phyloP scores from a whole-genome alignment of 1,284 basidiomycete genomes.

The Rhodotorula sp. region DNA sequence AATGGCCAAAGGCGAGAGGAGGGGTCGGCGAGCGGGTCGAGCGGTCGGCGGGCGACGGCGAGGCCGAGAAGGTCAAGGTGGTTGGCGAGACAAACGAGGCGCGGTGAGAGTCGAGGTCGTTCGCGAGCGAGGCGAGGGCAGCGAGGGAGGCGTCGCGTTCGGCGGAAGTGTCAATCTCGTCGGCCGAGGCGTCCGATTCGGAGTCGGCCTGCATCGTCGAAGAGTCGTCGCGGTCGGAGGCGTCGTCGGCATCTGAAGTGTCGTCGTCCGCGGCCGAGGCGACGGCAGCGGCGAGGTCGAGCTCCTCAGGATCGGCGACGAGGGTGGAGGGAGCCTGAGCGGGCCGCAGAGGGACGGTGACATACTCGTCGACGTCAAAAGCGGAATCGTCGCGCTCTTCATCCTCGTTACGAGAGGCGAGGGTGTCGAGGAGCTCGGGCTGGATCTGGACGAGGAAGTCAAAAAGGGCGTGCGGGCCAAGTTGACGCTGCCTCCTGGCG shows the following conservation, averaged over 20 bases:
- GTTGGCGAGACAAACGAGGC: slow-evolving; percentile 17
- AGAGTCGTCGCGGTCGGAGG: slow-evolving; percentile 5
- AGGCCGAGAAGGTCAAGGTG: slow-evolving; percentile 14
- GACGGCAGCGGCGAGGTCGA: background rate
- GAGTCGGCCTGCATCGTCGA: slow-evolving; percentile 14
- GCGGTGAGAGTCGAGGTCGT: slow-evolving; percentile 11
- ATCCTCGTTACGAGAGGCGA: background rate
- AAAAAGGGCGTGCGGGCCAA: background rate
- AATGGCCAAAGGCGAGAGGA: slow-evolving; percentile 55
- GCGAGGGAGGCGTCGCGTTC: slow-evolving; percentile 16
- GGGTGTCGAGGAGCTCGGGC: background rate
- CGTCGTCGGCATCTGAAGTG: background rate
- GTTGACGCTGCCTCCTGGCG: slow-evolving; percentile 6
- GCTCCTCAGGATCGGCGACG: background rate
- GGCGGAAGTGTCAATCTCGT: background rate
- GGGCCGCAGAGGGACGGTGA: background rate
- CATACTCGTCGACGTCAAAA: background rate
- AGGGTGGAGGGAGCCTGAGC: background rate
- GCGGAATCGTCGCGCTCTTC: background rate
- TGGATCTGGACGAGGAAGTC: background rate
- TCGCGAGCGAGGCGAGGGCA: slow-evolving; percentile 14
- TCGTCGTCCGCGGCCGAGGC: background rate
- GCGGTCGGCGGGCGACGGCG: background rate
- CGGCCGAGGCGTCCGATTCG: slow-evolving; percentile 9
- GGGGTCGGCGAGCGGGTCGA: slow-evolving; percentile 34